These are phyloP conservation scores for Otatea glauca DNA, from an alignment of 176 grass and related monocot genomes.

Conservation along the genomic window DNA sequence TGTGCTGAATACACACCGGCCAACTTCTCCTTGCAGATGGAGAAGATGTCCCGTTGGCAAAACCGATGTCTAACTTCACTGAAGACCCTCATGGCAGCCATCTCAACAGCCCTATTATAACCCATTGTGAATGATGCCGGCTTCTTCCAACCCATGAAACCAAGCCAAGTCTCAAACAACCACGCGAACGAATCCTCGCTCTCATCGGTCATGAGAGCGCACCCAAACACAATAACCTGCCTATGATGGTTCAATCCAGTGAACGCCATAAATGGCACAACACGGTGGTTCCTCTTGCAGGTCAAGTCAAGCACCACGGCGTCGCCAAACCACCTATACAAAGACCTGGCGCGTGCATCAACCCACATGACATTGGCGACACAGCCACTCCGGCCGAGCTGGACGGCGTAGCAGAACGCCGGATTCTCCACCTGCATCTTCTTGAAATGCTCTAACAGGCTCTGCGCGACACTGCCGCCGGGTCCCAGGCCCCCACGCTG, in stretches of 20 bases:
- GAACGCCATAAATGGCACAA: conserved; percentile 55
- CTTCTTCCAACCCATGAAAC: conserved; percentile 50
- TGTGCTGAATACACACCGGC: conserved; percentile 45
- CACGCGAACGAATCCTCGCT: conserved; percentile 60
- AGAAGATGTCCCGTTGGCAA: conserved; percentile 62
- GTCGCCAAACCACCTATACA: conserved; percentile 60
- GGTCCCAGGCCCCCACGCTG: conserved; percentile 46
- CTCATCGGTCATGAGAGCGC: conserved; percentile 69
- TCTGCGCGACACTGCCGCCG: conserved; percentile 58
- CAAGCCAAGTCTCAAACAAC: conserved; percentile 69
- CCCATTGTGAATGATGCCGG: conserved; percentile 52
- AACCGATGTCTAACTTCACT: conserved; percentile 50
- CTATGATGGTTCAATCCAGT: conserved; percentile 70
- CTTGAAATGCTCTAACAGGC: conserved; percentile 71
- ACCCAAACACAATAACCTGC: conserved; percentile 60
- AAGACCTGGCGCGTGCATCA: conserved; percentile 45
- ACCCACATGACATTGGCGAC: conserved; percentile 67
- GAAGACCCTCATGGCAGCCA: conserved; percentile 47
- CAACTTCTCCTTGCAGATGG: conserved; percentile 54
- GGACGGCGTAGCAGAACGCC: conserved; percentile 57
- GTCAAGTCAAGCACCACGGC: conserved; percentile 57
- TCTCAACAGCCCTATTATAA: conserved; percentile 47
- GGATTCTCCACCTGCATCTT: conserved; percentile 64
- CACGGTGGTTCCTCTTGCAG: conserved; percentile 57
- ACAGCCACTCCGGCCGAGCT: conserved; percentile 54